Evolutionary conservation across 495 filamentous ascomycete genomes (phyloP).

Genomic region (Neurospora intermedia): DNA sequence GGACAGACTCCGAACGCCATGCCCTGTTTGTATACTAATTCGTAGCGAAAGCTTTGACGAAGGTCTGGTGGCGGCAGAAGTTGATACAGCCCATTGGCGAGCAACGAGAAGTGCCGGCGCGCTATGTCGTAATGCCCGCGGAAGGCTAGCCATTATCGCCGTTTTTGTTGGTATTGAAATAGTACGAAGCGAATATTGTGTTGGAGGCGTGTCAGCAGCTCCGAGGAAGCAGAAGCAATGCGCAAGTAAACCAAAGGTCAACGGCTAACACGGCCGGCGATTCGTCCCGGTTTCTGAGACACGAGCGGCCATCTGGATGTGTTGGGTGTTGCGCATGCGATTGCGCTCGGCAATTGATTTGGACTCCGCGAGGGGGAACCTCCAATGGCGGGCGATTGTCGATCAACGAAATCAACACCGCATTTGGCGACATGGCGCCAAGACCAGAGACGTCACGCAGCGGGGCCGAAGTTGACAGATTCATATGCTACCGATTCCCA

Average conservation of each 20-base stretch:
- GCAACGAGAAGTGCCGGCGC: neutral
- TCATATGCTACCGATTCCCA: neutral
- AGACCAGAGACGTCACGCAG: neutral
- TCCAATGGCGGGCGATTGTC: neutral
- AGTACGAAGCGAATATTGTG: neutral
- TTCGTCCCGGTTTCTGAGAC: neutral
- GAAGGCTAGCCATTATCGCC: neutral
- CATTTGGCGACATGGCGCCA: neutral
- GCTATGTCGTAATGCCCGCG: neutral
- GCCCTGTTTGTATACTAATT: neutral
- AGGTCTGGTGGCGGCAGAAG: neutral
- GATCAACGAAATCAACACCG: neutral
- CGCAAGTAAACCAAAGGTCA: neutral
- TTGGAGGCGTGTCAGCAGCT: neutral
- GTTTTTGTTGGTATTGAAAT: neutral
- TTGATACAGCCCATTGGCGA: neutral
- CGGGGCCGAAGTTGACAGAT: neutral
- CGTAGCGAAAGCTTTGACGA: neutral
- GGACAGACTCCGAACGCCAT: slow-evolving; percentile 8
- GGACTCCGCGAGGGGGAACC: neutral
- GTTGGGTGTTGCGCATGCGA: neutral
- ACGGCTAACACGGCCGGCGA: neutral
- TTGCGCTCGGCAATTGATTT: neutral
- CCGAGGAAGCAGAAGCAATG: neutral
- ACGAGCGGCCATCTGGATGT: neutral